Percentiles rank a stretch among this genome's conserved stretches.
phyloP scores from a whole-genome alignment of 352 stramenopile genomes.

The Pythium plurisporium region DNA sequence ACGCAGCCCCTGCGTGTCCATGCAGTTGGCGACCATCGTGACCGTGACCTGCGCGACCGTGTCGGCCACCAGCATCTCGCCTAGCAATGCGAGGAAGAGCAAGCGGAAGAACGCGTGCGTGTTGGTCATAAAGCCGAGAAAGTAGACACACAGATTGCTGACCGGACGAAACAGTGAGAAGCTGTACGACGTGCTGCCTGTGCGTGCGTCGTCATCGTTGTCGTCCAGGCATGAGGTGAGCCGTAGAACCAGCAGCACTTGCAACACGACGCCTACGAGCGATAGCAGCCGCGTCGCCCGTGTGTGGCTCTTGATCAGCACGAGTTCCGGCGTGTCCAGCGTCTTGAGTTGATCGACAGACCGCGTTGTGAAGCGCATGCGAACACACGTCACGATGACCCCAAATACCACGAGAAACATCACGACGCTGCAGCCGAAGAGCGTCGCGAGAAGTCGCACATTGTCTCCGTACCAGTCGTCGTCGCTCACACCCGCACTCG shows the following conservation, averaged over 20 bases:
- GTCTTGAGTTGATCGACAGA: slow-evolving; percentile 12
- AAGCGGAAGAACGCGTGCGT: slow-evolving; percentile 56
- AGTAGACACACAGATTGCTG: slow-evolving; percentile 38
- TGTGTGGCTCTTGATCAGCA: slow-evolving; percentile 56
- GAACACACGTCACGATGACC: slow-evolving; percentile 27
- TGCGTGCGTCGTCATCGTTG: slow-evolving; percentile 11
- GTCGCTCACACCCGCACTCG: neutral
- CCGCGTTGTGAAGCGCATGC: slow-evolving; percentile 21
- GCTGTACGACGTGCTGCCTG: slow-evolving; percentile 24
- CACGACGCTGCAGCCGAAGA: slow-evolving; percentile 32
- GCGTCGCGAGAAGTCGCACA: slow-evolving; percentile 28
- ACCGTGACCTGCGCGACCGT: slow-evolving; percentile 50
- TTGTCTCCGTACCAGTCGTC: slow-evolving; percentile 49
- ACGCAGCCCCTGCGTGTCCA: slow-evolving; percentile 33
- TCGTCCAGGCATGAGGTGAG: slow-evolving; percentile 16
- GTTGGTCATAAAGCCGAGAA: slow-evolving; percentile 70
- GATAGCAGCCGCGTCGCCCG: slow-evolving; percentile 41
- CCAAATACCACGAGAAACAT: slow-evolving; percentile 36
- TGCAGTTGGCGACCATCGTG: slow-evolving; percentile 51
- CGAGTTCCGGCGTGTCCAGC: slow-evolving; percentile 47
- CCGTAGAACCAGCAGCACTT: slow-evolving; percentile 31
- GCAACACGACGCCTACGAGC: slow-evolving; percentile 33
- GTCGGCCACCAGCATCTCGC: slow-evolving; percentile 41
- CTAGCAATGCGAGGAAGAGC: slow-evolving; percentile 29
- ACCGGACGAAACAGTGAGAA: slow-evolving; percentile 46